phyloP scores from a whole-genome alignment of 768 basidiomycete species.

The Mycena pura region DNA sequence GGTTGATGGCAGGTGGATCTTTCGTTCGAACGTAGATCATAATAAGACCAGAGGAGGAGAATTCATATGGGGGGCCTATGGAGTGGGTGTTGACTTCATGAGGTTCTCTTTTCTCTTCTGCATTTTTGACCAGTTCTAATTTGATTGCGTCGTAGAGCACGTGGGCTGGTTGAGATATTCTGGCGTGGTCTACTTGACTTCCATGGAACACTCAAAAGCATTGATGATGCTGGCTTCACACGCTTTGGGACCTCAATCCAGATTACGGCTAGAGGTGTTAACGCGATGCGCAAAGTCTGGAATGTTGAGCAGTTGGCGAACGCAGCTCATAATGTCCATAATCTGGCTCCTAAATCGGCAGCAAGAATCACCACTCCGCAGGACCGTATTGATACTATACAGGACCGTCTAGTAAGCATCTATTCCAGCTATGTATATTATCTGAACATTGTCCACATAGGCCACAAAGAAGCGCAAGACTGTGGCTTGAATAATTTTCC shows the following conservation, averaged over 20 bases:
- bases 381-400: slow-evolving; percentile 1
- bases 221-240: background rate
- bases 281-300: slow-evolving; percentile 11
- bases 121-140: background rate
- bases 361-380: background rate
- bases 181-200: slow-evolving; percentile 16
- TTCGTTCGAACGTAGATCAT: background rate
- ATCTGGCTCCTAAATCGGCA: background rate
- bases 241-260: slow-evolving; percentile 23
- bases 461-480: too few species aligned
- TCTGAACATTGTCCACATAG: too few species aligned
- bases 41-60: slow-evolving; percentile 5
- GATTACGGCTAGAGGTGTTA: slow-evolving; percentile 17
- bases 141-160: background rate
- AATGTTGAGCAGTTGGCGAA: background rate
- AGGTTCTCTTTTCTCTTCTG: background rate
- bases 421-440: too few species aligned
- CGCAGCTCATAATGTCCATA: background rate
- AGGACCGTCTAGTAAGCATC: too few species aligned
- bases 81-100: slow-evolving; percentile 11
- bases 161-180: slow-evolving; percentile 17
- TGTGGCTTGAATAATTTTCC: too few species aligned
- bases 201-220: slow-evolving; percentile 13
- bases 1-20: background rate
- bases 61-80: slow-evolving; percentile 14